Evolutionary conservation across 2,329 filamentous ascomycete genomes (phyloP), one percentile per base, ranked within the genome.

Genomic region (Aspergillus sp.): DNA sequence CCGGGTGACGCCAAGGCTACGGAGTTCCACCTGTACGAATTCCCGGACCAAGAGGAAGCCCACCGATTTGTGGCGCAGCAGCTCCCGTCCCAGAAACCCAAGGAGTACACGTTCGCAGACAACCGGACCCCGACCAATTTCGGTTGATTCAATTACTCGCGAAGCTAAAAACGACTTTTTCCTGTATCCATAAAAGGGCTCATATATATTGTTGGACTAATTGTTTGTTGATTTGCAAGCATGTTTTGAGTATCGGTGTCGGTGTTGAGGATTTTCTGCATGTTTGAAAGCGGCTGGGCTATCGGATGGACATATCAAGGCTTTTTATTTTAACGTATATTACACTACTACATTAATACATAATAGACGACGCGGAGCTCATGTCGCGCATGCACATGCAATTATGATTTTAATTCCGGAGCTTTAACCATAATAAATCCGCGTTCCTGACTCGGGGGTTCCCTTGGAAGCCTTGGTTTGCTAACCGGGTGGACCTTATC

Each of bases 21-120:
- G 1, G 77, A 80, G 64, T 81, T 81, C 63, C 72, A 74, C 60
- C 80, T 81, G 54, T 76, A 79, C 54, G 79, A 81, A 61, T 81
- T 79, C 61, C 74, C 78, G 13, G 73, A 80, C 61, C 79, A 82
- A 62, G 75, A 77, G 58, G 72, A 79, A 64, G 74, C 74, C n/a
- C 76, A 80, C 64, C 75, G 75, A 23, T 77, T 75, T 61, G 72
- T 75, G 49, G 74, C 78, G n/a, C 76, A 81, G 59, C 77, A 80
- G 59, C 68, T 81, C 54, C 67, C 74, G 30, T 73, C 73, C 23
- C 77, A 79, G 60, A 76, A 75, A 66, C 75, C 76, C 7, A 79
- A 79, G 67, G 75, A 71, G 50, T 82, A 79, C 63, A 77, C 76
- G 11, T 81, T 82, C 62, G 63, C 67, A 58, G 74, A 77, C 57